Evolutionary conservation across 208 protist genomes (phyloP), one percentile per base, ranked within the genome.

Genomic region (Trypanosoma lewisi): DNA sequence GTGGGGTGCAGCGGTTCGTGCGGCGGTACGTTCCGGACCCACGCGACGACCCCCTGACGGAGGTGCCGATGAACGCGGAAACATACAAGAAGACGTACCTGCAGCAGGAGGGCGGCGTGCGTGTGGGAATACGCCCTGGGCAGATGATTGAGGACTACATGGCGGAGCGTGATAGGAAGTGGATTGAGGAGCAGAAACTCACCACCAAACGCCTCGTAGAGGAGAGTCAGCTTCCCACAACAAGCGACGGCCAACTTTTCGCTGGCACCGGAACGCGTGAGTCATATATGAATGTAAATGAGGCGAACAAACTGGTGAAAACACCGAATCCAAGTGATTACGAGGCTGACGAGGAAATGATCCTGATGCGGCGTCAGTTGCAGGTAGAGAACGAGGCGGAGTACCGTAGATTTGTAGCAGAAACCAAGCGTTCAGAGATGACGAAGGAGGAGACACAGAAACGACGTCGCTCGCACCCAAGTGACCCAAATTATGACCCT

Each of bases 81-180:
- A 62, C 78, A 11, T 94, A 91, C 59, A 33, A 76, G 9, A 80
- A 78, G 63, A 88, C 83, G 2, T 63, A 78, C 12, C 72, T 90
- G 53, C 72, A 81, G 45, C 82, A 94, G 61, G 85, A 94, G 52
- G 83, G 83, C 47, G 78, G 81, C 52, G 83, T 92, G 37, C 77
- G 82, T 54, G 82, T 91, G 42, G 88, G 88, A 30, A 89, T 91
- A 47, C 80, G 85, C 14, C 88, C 84, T 17, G 88, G 88, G 0
- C 85, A 94, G 73, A 85, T 81, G 11, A 80, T 94, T 54, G 83
- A 91, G 67, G 85, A 91, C 25, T 94, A 94, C 82, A 91, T 94
- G 85, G 72, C 70, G 45, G 83, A 94, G 67, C 82, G 88, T 21
- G 85, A 94, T 55, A 66, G 67, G 30, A 80, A 82, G 37, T 94